Evolutionary conservation across 257 asterid species (phyloP), one percentile per base, ranked within the genome.

Genomic region (Nicotiana knightiana): DNA sequence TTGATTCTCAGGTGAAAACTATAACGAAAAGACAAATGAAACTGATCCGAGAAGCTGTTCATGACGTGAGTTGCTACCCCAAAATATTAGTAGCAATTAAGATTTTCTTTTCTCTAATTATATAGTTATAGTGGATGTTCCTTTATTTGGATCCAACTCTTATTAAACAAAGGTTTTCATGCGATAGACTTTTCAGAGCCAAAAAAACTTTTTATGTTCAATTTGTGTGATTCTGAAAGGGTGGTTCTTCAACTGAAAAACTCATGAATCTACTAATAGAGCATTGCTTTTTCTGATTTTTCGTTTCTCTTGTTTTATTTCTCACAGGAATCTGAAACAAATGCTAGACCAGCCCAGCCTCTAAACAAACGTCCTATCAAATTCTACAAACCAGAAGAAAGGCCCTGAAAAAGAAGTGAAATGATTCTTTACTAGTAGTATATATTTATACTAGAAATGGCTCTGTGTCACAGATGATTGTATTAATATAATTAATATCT

Each of bases 31-130:
- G 86, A 55, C 98, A 92, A 84, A 85, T 92, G 46, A 33, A 67
- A 43, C 73, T 92, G 57, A 81, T 93, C 35, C 91, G 94, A 6
- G 86, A 89, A 5, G 93, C 93, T 33, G 89, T 92, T 18, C 93
- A 91, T n/a, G 89, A 88, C 73, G 90, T 89, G 66, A 88, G 92
- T 83, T 82, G 13, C 21, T 37, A 13, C 32, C 77, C n/a, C 77
- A 70, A 70, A 70, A 35, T n/a, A 37, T 68, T 68, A n/a, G 0
- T 21, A 21, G 55, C 16, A 39, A 39, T 39, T n/a, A 39, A 24
- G 17, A 39, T 37, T 68, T 68, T 67, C 5, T 15, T 68, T n/a
- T 39, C 1, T 7, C 11, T 2, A 1, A 1, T 32, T 68, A 39
- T 59, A 59, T 8, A n/a, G 13, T n/a, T 21, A 59, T n/a, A 21